Evolutionary conservation across 768 basidiomycete species (phyloP).

Genomic region (Lactifluus echinatus): DNA sequence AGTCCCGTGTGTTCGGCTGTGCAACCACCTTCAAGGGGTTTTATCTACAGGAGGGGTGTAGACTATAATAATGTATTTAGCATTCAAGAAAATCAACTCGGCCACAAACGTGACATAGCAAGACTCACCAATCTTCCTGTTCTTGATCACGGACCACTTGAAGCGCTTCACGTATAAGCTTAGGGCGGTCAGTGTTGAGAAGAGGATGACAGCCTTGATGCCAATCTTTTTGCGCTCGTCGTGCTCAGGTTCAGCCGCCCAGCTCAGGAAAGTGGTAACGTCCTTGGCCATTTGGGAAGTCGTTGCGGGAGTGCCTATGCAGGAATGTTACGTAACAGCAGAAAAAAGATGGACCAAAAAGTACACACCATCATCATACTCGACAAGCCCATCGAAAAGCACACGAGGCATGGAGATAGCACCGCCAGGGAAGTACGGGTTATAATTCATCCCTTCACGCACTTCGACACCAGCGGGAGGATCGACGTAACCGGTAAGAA

Average conservation of each 20-base stretch:
- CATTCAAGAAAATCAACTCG: slow-evolving; percentile 4
- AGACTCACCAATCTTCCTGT: slow-evolving; percentile 78
- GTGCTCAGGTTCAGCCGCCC: slow-evolving; percentile 97
- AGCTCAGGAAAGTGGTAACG: slow-evolving; percentile 88
- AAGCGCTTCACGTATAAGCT: slow-evolving; percentile 89
- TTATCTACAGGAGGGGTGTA: slow-evolving; percentile 56
- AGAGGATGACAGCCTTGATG: slow-evolving; percentile 89
- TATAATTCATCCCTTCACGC: slow-evolving; percentile 98
- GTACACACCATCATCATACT: slow-evolving; percentile 83
- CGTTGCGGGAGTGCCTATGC: slow-evolving; percentile 84
- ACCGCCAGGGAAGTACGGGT: slow-evolving; percentile 97
- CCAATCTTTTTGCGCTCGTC: slow-evolving; percentile 97
- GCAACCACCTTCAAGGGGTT: slow-evolving; percentile 24
- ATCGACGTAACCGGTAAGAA: slow-evolving; percentile 94
- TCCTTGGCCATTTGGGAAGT: slow-evolving; percentile 99
- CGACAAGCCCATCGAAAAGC: slow-evolving; percentile 91
- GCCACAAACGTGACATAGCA: not conserved
- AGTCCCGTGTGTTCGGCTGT: slow-evolving; percentile 4
- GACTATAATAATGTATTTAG: slow-evolving; percentile 38
- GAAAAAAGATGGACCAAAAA: not conserved
- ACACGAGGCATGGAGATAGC: slow-evolving; percentile 98
- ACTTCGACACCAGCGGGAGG: slow-evolving; percentile 92
- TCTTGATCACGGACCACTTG: slow-evolving; percentile 91
- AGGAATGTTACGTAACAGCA: not conserved
- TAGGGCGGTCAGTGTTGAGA: slow-evolving; percentile 74